A percentile compares a stretch with the other conserved stretches of the same genome.
phyloP scores from a whole-genome alignment of 169 alveolate genomes.

The Plasmodium falciparum region DNA sequence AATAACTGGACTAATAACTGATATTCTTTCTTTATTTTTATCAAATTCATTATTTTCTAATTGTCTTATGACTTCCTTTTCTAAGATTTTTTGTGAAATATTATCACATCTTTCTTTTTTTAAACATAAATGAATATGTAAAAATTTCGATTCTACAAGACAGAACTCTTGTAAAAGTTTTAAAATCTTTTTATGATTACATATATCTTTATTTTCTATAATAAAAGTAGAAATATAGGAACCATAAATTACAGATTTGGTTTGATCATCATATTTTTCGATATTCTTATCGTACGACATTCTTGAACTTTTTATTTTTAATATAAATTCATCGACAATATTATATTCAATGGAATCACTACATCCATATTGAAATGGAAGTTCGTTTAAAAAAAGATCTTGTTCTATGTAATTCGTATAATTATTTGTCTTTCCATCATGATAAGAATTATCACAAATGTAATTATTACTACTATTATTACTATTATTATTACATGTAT shows the following conservation, averaged over 20 bases:
- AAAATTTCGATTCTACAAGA: conserved; percentile 33
- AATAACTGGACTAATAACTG: conserved; percentile 73
- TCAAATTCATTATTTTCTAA: conserved; percentile 59
- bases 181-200: conserved; percentile 62
- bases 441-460: neutral
- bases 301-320: conserved; percentile 59
- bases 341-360: conserved; percentile 32
- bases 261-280: conserved; percentile 76
- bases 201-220: conserved; percentile 62
- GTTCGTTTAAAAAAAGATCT: conserved; percentile 26
- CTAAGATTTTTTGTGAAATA: conserved; percentile 16
- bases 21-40: conserved; percentile 33
- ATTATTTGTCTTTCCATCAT: neutral
- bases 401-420: neutral
- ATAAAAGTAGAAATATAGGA: conserved; percentile 53
- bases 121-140: conserved; percentile 42
- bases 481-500: neutral
- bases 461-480: neutral
- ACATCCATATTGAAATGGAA: conserved; percentile 55
- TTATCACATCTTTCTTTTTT: conserved; percentile 61
- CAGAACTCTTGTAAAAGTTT: conserved; percentile 62
- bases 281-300: conserved; percentile 53
- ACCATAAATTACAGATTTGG: conserved; percentile 46
- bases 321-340: conserved; percentile 45
- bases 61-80: conserved; percentile 60